These are phyloP conservation scores for Sporodiniella umbellata DNA, from an alignment of 371 early-diverging fungal species.

Conservation along the genomic window DNA sequence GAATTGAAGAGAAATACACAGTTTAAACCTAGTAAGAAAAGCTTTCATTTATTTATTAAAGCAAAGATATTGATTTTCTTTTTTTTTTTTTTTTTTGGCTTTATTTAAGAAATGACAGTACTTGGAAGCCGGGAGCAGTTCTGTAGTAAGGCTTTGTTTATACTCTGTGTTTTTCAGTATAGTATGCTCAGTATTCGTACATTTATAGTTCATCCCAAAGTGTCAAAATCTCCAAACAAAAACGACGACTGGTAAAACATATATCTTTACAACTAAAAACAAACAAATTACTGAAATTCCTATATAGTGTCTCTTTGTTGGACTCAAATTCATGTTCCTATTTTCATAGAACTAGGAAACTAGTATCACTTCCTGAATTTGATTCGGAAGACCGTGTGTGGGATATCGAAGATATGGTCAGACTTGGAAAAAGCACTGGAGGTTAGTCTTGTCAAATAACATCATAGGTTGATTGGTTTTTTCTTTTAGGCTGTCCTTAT, in stretches of 20 bases:
- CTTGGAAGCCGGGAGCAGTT: constrained; percentile 56
- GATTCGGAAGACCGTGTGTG: constrained; percentile 26
- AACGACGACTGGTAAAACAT: constrained; percentile 49
- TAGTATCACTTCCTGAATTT: constrained; percentile 11
- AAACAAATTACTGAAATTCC: background rate
- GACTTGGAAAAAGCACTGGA: constrained; percentile 34
- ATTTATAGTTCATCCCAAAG: constrained; percentile 38
- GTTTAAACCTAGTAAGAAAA: constrained; percentile 55
- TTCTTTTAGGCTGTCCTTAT: constrained; percentile 86
- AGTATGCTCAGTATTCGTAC: too few species aligned
- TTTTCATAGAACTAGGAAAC: constrained; percentile 5
- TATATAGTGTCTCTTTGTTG: constrained; percentile 10
- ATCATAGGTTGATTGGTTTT: too few species aligned
- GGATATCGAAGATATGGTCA: constrained; percentile 78
- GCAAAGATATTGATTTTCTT: too few species aligned
- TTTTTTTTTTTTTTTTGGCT: too few species aligned
- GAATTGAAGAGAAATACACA: constrained; percentile 52
- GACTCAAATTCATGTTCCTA: constrained; percentile 31
- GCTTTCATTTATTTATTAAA: too few species aligned
- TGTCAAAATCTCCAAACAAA: constrained; percentile 38
- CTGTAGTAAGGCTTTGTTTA: constrained; percentile 51
- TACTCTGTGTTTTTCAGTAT: too few species aligned
- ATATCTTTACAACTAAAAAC: too few species aligned
- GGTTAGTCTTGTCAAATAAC: too few species aligned
- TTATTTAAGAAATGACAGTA: constrained; percentile 43